phyloP scores from a whole-genome alignment of 2,329 filamentous ascomycete genomes.

The Neonectria punicea region DNA sequence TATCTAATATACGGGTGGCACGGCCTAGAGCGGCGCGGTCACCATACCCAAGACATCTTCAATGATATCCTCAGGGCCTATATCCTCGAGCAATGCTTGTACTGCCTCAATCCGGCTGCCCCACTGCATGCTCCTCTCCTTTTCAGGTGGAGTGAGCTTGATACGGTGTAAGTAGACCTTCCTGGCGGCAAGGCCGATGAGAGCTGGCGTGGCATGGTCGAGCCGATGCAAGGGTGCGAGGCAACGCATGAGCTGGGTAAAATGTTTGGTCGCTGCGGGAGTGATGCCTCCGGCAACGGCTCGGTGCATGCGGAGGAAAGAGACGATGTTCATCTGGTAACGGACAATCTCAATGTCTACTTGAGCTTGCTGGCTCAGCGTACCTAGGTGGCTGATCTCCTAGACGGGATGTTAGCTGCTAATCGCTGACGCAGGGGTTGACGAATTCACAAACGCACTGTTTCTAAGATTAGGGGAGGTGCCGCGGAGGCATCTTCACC shows the following conservation, averaged over 20 bases:
- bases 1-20: conserved; percentile 39
- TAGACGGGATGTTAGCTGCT: conserved; percentile 43
- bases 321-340: conserved; percentile 88
- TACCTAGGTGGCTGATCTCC: conserved; percentile 69
- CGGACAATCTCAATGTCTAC: conserved; percentile 81
- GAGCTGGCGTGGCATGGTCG: conserved; percentile 83
- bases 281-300: conserved; percentile 83
- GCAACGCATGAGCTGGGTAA: conserved; percentile 74
- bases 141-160: conserved; percentile 71
- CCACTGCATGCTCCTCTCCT: conserved; percentile 92
- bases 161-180: conserved; percentile 93
- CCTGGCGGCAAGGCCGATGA: conserved; percentile 82
- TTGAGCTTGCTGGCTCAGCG: conserved; percentile 66
- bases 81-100: conserved; percentile 69
- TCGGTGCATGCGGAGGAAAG: conserved; percentile 88
- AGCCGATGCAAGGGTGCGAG: conserved; percentile 85
- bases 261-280: conserved; percentile 80
- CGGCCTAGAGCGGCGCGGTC: conserved; percentile 57
- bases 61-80: conserved; percentile 71
- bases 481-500: conserved; percentile 30
- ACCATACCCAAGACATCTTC: conserved; percentile 71
- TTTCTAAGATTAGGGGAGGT: conserved; percentile 53
- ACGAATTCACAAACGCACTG: conserved; percentile 48
- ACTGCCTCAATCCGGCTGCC: conserved; percentile 82
- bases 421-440: background rate